Percentiles rank a stretch among this genome's conserved stretches.
phyloP scores from a whole-genome alignment of 805 yeast genomes.

The Monosporozyma aquatica region DNA sequence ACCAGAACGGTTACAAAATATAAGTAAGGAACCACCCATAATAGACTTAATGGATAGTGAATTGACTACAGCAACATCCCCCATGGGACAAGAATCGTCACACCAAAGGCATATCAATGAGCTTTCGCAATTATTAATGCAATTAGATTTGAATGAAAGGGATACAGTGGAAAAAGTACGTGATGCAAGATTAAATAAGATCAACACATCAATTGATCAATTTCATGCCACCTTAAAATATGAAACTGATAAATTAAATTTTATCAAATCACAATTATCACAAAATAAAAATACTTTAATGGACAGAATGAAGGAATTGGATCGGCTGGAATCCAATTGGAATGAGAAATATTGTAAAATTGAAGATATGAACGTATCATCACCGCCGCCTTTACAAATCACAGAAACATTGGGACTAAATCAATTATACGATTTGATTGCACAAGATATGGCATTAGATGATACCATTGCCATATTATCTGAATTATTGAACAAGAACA shows the following conservation, averaged over 20 bases:
- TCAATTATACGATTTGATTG: conserved; percentile 43
- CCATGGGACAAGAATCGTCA: not conserved
- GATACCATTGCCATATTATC: conserved; percentile 53
- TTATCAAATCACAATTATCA: not conserved
- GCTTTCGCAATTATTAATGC: not conserved
- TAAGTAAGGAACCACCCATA: no score
- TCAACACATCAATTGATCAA: not conserved
- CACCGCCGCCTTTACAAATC: conserved; percentile 21
- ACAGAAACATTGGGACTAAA: conserved; percentile 46
- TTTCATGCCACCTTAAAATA: conserved; percentile 3
- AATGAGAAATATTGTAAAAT: not conserved
- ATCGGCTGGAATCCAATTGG: conserved; percentile 8
- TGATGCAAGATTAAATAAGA: not conserved
- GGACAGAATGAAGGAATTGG: not conserved
- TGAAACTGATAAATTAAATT: not conserved
- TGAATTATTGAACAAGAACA: conserved; percentile 14
- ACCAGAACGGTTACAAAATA: no score
- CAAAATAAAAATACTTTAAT: not conserved
- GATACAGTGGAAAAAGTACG: not conserved
- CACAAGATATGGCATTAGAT: conserved; percentile 60
- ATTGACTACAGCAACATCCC: not conserved
- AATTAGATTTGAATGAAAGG: not conserved
- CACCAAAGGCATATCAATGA: not conserved
- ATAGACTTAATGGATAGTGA: conserved; percentile 11
- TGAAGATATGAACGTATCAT: not conserved